Percentiles rank a stretch among this genome's conserved stretches.
Evolutionary conservation across 305 asterid genomes (phyloP).

Genomic region (Stenogyne calaminthoides): DNA sequence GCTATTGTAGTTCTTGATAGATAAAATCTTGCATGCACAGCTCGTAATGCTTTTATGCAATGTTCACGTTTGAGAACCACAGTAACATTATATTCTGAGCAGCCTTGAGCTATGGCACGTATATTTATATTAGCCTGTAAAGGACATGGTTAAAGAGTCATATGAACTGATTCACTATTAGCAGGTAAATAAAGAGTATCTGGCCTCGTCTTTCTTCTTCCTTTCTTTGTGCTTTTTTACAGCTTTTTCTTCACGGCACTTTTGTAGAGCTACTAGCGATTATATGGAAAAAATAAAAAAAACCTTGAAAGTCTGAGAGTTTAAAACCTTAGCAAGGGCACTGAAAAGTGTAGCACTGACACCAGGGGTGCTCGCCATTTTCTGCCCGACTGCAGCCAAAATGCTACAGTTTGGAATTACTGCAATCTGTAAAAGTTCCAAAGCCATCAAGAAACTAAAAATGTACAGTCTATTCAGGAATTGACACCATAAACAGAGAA

Average conservation of each 20-base stretch:
- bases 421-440: constrained; percentile 64
- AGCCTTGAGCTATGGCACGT: constrained; percentile 99
- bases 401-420: constrained; percentile 92
- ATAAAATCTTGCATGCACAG: constrained; percentile 97
- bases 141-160: constrained; percentile 28
- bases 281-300: too few species aligned
- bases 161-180: constrained; percentile 11
- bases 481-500: constrained; percentile 8
- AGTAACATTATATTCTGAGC: constrained; percentile 92
- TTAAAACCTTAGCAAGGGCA: constrained; percentile 92
- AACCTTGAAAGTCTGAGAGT: neutral
- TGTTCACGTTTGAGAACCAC: constrained; percentile 91
- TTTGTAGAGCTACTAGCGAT: too few species aligned
- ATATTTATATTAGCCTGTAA: constrained; percentile 92
- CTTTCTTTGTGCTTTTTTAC: too few species aligned
- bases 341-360: constrained; percentile 96
- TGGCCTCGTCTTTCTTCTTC: neutral
- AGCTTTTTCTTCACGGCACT: too few species aligned
- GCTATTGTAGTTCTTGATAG: constrained; percentile 88
- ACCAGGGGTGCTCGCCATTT: constrained; percentile 99
- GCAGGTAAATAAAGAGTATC: constrained; percentile 1
- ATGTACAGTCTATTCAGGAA: constrained; percentile 3
- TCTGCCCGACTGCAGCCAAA: constrained; percentile 98
- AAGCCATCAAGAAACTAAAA: constrained; percentile 11
- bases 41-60: constrained; percentile 88